phyloP scores from a whole-genome alignment of 495 filamentous ascomycete genomes.

The Letharia columbiana region DNA sequence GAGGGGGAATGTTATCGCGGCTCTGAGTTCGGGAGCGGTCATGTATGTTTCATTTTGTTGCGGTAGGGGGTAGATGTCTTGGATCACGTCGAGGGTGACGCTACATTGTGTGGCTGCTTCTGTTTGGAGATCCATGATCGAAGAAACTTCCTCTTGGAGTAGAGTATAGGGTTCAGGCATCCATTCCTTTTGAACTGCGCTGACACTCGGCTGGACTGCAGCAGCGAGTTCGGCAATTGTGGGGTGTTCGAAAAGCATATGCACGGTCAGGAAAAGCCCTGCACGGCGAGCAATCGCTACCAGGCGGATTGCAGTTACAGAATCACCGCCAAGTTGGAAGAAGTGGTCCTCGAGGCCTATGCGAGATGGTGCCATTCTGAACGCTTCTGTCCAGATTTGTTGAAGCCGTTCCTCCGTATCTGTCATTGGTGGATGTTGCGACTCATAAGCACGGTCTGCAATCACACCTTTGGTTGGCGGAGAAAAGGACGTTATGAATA shows the following conservation, averaged over 20 bases:
- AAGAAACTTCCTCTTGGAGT: too few species aligned
- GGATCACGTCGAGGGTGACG: not conserved
- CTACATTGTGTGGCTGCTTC: not conserved
- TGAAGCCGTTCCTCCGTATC: slow-evolving; percentile 28
- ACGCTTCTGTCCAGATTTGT: slow-evolving; percentile 31
- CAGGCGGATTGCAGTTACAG: slow-evolving; percentile 49
- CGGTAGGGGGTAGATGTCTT: not conserved
- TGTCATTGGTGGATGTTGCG: not conserved
- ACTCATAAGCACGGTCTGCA: not conserved
- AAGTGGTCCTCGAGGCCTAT: slow-evolving; percentile 43
- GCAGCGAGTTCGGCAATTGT: not conserved
- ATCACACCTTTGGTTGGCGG: too few species aligned
- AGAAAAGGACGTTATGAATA: too few species aligned
- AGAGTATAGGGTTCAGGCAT: not conserved
- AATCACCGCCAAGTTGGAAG: slow-evolving; percentile 49
- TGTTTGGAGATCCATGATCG: not conserved
- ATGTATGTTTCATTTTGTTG: not conserved
- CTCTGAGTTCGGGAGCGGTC: not conserved
- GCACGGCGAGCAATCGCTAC: slow-evolving; percentile 34
- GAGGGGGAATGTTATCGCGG: not conserved
- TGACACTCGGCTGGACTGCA: not conserved
- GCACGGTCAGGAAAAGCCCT: slow-evolving; percentile 35
- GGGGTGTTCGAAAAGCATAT: slow-evolving; percentile 38
- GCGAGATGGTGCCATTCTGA: slow-evolving; percentile 25
- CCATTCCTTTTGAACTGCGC: not conserved